Percentiles rank a stretch among this genome's conserved stretches.
Evolutionary conservation across 306 rosid genomes (phyloP).

Genomic region (Malus asiatica): DNA sequence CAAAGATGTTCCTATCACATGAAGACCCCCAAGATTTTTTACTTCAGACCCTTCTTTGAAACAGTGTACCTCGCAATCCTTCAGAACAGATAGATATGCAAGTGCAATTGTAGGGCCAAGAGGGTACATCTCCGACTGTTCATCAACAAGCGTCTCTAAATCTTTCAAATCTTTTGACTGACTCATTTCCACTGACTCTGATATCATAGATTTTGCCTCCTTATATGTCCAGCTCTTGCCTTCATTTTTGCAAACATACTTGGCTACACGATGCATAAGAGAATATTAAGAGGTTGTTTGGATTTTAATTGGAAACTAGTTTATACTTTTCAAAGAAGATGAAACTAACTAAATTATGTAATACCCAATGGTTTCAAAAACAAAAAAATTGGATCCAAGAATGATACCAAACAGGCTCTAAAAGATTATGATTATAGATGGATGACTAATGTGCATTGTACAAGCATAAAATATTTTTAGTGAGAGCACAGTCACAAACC

Average conservation of each 20-base stretch:
- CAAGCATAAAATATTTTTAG: not conserved
- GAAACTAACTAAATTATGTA: too few relatives aligned
- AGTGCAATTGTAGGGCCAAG: constrained; percentile 90
- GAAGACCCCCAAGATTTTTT: constrained; percentile 90
- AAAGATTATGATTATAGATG: not conserved
- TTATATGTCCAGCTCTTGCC: constrained; percentile 76
- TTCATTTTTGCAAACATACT: constrained; percentile 77
- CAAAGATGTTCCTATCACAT: constrained; percentile 91
- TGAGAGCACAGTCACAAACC: constrained; percentile 48
- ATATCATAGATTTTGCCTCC: constrained; percentile 79
- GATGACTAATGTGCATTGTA: constrained; percentile 13
- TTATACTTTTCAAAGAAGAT: too few relatives aligned
- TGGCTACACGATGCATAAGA: constrained; percentile 55
- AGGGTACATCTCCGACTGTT: constrained; percentile 79
- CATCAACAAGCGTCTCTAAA: constrained; percentile 67
- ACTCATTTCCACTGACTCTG: constrained; percentile 80
- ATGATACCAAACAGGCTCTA: too few relatives aligned
- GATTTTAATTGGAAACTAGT: too few relatives aligned
- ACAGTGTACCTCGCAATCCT: constrained; percentile 83
- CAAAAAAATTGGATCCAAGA: too few relatives aligned
- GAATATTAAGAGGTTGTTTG: constrained; percentile 1
- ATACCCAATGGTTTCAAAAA: too few relatives aligned
- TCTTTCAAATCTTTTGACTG: constrained; percentile 56
- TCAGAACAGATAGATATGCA: constrained; percentile 68
- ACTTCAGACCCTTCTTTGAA: constrained; percentile 80